These are phyloP conservation scores for Elsinoe arachidis DNA, from an alignment of 2,329 filamentous ascomycete genomes.

Conservation along the genomic window DNA sequence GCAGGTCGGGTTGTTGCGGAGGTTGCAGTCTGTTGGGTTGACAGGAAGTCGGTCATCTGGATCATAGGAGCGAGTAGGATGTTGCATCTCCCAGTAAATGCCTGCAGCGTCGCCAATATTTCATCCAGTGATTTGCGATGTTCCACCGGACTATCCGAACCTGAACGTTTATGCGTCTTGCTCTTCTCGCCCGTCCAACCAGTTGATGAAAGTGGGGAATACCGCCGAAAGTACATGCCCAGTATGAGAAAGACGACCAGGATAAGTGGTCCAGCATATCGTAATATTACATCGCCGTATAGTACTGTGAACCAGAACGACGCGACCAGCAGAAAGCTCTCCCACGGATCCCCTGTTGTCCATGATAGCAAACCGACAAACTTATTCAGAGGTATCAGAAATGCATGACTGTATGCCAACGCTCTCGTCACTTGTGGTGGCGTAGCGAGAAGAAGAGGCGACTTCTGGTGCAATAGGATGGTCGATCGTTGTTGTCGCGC, in stretches of 20 bases:
- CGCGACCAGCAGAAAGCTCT: slow-evolving; percentile 83
- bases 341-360: slow-evolving; percentile 90
- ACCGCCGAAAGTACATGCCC: slow-evolving; percentile 86
- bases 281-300: slow-evolving; percentile 77
- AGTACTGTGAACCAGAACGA: slow-evolving; percentile 78
- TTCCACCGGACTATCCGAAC: slow-evolving; percentile 46
- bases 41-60: slow-evolving; percentile 79
- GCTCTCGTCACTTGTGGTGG: slow-evolving; percentile 91
- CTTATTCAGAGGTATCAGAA: slow-evolving; percentile 80
- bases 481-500: slow-evolving; percentile 73
- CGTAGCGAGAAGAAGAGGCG: slow-evolving; percentile 81
- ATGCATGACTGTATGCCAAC: slow-evolving; percentile 91
- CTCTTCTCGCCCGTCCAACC: slow-evolving; percentile 60
- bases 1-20: slow-evolving; percentile 86
- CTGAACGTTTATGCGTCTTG: slow-evolving; percentile 43
- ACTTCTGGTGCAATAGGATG: slow-evolving; percentile 95
- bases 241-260: slow-evolving; percentile 71
- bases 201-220: slow-evolving; percentile 81
- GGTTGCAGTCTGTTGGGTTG: slow-evolving; percentile 77
- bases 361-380: slow-evolving; percentile 80
- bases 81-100: slow-evolving; percentile 86
- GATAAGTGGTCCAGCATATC: slow-evolving; percentile 73
- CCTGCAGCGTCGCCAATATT: slow-evolving; percentile 86
- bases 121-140: slow-evolving; percentile 95
- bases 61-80: slow-evolving; percentile 83